phyloP scores from a whole-genome alignment of 192 early-diverging fungal species.

The Diversispora eburnea region DNA sequence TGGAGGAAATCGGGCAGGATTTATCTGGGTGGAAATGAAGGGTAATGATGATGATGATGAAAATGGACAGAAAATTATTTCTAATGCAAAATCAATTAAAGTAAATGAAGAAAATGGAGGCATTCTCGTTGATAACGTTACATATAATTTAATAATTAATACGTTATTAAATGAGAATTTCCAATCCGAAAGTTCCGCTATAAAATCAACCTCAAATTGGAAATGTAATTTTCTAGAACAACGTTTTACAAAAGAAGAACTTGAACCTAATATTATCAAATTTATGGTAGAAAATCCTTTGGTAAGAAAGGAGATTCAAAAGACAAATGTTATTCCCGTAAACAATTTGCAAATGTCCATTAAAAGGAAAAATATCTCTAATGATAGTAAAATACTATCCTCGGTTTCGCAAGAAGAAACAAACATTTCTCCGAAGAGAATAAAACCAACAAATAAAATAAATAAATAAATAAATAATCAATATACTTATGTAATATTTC shows the following conservation, averaged over 20 bases:
- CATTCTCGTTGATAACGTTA: neutral
- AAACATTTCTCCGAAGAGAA: too few relatives aligned
- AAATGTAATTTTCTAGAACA: neutral
- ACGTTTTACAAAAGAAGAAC: neutral
- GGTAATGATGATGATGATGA: constrained; percentile 6
- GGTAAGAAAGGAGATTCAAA: neutral
- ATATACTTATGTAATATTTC: too few relatives aligned
- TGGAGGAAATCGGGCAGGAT: constrained; percentile 63
- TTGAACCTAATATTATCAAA: neutral
- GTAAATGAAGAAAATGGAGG: constrained; percentile 14
- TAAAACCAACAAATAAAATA: too few relatives aligned
- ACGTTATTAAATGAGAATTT: constrained; percentile 8
- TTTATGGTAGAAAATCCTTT: neutral
- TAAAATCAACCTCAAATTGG: neutral
- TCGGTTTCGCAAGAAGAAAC: too few relatives aligned
- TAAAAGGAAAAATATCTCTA: neutral
- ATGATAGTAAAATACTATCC: too few relatives aligned
- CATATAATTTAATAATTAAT: neutral
- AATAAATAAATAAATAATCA: too few relatives aligned
- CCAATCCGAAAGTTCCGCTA: neutral
- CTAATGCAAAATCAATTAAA: constrained; percentile 7
- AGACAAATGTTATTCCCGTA: neutral
- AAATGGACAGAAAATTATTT: constrained; percentile 12
- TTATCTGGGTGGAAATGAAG: constrained; percentile 45
- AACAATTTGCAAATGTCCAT: neutral